phyloP scores from a whole-genome alignment of 139 green algal species.

The Chlorella sp. region DNA sequence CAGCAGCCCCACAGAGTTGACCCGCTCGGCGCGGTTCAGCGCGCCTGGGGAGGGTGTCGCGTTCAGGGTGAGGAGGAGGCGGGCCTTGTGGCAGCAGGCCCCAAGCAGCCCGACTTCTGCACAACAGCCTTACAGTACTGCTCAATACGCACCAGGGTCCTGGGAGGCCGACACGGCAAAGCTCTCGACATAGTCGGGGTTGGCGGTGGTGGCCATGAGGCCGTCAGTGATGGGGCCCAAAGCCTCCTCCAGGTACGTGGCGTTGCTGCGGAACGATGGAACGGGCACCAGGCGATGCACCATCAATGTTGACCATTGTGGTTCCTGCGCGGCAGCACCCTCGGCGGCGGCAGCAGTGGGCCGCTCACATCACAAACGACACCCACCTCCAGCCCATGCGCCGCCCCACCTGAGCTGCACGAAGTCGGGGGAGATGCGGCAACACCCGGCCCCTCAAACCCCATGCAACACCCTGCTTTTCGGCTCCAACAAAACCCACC shows the following conservation, averaged over 20 bases:
- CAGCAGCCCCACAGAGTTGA: constrained; percentile 85
- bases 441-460: too few relatives aligned
- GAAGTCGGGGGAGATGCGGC: not conserved
- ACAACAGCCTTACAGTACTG: not conserved
- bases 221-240: constrained; percentile 43
- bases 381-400: too few relatives aligned
- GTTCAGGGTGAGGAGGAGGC: too few relatives aligned
- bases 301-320: too few relatives aligned
- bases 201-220: constrained; percentile 24
- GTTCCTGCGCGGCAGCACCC: too few relatives aligned
- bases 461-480: too few relatives aligned
- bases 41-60: too few relatives aligned
- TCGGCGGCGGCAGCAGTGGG: too few relatives aligned
- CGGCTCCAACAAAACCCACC: too few relatives aligned
- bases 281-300: not conserved
- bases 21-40: constrained; percentile 70
- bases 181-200: constrained; percentile 19
- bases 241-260: constrained; percentile 17
- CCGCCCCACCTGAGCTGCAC: not conserved
- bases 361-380: too few relatives aligned
- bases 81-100: not conserved
- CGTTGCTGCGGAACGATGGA: constrained; percentile 6
- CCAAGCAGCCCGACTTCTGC: not conserved
- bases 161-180: constrained; percentile 60
- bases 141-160: constrained; percentile 33